Evolutionary conservation across 2,329 filamentous ascomycete species (phyloP).

Genomic region (Trichoderma hamatum): DNA sequence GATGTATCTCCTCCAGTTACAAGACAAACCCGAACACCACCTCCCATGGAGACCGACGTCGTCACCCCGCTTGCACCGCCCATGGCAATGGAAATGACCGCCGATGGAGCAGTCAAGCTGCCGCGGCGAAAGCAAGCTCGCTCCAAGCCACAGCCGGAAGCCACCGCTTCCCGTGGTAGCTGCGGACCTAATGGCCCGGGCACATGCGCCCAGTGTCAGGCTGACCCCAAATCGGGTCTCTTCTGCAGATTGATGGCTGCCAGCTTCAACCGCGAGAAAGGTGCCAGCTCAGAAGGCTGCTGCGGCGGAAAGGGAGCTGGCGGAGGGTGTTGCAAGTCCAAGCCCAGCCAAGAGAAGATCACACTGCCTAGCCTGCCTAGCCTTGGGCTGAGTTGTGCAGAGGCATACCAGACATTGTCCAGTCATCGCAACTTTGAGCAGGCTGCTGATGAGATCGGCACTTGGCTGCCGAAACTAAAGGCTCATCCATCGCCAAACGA

Average conservation of each 20-base stretch:
- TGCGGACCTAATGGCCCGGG: slow-evolving; percentile 73
- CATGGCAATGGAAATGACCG: slow-evolving; percentile 61
- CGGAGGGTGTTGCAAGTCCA: slow-evolving; percentile 66
- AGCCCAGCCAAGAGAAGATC: slow-evolving; percentile 40
- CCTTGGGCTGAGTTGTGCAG: slow-evolving; percentile 71
- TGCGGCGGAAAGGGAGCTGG: slow-evolving; percentile 63
- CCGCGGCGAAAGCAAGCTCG: slow-evolving; percentile 46
- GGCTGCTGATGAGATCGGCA: slow-evolving; percentile 72
- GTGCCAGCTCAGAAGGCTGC: slow-evolving; percentile 51
- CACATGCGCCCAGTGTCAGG: slow-evolving; percentile 75
- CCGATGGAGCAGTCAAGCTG: slow-evolving; percentile 63
- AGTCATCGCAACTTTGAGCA: slow-evolving; percentile 76
- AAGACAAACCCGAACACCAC: slow-evolving; percentile 59
- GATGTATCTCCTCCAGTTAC: slow-evolving; percentile 47
- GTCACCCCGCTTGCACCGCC: slow-evolving; percentile 47
- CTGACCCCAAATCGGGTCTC: slow-evolving; percentile 76
- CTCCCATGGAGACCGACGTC: slow-evolving; percentile 63
- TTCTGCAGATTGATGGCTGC: slow-evolving; percentile 83
- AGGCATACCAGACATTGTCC: slow-evolving; percentile 76
- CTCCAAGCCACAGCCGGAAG: slow-evolving; percentile 34
- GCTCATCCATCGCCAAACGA: slow-evolving; percentile 52
- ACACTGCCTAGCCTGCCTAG: slow-evolving; percentile 45
- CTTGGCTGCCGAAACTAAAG: slow-evolving; percentile 74
- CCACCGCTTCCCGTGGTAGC: slow-evolving; percentile 38
- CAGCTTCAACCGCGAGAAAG: slow-evolving; percentile 53